Evolutionary conservation across 1,139 yeast genomes (phyloP).

Genomic region (Debaryomycetaceae sp.): DNA sequence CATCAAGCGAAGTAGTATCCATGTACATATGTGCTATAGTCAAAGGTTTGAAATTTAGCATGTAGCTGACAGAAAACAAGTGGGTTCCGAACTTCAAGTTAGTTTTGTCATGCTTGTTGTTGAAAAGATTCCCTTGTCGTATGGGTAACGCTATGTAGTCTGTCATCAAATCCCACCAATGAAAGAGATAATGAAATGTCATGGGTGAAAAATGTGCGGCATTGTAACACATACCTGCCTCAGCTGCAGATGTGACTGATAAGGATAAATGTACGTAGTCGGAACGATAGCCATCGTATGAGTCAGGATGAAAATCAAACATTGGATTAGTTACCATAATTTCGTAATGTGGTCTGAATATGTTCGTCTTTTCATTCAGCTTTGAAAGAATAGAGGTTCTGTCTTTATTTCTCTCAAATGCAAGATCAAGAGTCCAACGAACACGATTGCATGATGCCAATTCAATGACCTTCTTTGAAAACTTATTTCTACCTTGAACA

Average conservation of each 20-base stretch:
- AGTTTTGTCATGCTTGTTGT: constrained; percentile 23
- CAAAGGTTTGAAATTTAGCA: constrained; percentile 68
- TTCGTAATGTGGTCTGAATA: constrained; percentile 43
- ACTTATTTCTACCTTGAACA: constrained; percentile 17
- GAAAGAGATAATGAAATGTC: constrained; percentile 62
- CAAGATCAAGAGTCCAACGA: constrained; percentile 39
- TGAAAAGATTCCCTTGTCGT: constrained; percentile 65
- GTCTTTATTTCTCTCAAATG: constrained; percentile 37
- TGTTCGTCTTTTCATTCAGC: constrained; percentile 27
- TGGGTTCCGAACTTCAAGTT: constrained; percentile 71
- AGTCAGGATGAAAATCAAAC: constrained; percentile 54
- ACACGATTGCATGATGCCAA: constrained; percentile 40
- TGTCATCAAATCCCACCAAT: constrained; percentile 82
- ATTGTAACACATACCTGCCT: constrained; percentile 49
- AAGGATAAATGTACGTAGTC: constrained; percentile 78
- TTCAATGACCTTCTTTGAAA: constrained; percentile 35
- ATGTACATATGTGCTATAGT: constrained; percentile 69
- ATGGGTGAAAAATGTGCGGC: constrained; percentile 75
- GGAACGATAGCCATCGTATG: constrained; percentile 75
- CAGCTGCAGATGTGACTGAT: constrained; percentile 34
- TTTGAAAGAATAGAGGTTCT: constrained; percentile 19
- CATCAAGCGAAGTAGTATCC: constrained; percentile 47
- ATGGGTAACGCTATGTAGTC: constrained; percentile 73
- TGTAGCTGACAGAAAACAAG: constrained; percentile 76
- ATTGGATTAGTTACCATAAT: constrained; percentile 39